Evolutionary conservation across 2,329 filamentous ascomycete genomes (phyloP).

Genomic region (Teratosphaeria gauchensis): DNA sequence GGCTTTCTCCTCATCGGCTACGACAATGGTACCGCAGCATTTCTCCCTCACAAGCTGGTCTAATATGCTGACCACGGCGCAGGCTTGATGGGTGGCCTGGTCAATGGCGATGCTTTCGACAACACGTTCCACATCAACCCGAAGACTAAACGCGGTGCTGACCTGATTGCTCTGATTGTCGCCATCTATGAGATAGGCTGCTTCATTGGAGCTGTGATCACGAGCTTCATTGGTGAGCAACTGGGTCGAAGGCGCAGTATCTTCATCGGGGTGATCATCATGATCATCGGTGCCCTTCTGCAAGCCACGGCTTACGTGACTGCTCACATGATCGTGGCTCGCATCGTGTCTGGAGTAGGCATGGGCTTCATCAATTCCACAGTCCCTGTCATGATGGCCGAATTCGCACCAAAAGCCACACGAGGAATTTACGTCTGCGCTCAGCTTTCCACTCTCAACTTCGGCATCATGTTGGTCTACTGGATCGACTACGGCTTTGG

Average conservation of each 20-base stretch:
- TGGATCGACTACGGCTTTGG: constrained; percentile 35
- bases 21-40: constrained; percentile 37
- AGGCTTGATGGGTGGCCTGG: constrained; percentile 19
- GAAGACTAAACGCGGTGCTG: constrained; percentile 23
- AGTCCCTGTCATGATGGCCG: constrained; percentile 36
- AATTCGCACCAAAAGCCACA: constrained; percentile 27
- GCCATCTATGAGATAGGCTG: background rate
- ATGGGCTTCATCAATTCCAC: constrained; percentile 40
- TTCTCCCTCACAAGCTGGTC: background rate
- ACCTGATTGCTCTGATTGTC: constrained; percentile 33
- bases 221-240: background rate
- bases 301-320: background rate
- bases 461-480: constrained; percentile 24
- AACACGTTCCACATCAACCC: constrained; percentile 32
- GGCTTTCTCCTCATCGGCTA: constrained; percentile 42
- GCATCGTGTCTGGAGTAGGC: constrained; percentile 41
- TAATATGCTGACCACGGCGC: background rate
- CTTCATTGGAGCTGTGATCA: background rate
- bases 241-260: background rate
- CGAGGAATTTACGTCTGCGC: constrained; percentile 35
- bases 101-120: constrained; percentile 34
- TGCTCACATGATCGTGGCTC: constrained; percentile 39
- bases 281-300: background rate
- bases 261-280: background rate
- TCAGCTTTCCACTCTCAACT: constrained; percentile 37